Evolutionary conservation across 208 protist genomes (phyloP).

Genomic region (Endotrypanum monterogeii): DNA sequence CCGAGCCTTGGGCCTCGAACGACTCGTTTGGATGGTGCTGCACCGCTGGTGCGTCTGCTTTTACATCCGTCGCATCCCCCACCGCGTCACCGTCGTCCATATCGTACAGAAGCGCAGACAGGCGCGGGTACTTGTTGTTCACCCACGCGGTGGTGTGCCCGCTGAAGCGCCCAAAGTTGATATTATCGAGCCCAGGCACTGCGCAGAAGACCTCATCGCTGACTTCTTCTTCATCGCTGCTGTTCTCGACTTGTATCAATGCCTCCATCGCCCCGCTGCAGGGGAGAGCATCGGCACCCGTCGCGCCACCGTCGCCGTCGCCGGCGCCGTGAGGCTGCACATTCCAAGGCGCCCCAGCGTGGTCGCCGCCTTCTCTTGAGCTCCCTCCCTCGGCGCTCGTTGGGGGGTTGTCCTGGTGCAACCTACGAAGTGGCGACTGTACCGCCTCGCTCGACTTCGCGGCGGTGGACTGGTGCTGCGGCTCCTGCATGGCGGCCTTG

Average conservation of each 20-base stretch:
- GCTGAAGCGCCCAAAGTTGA: conserved; percentile 85
- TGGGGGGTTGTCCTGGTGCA: conserved; percentile 13
- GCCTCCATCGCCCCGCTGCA: background rate
- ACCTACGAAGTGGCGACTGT: conserved; percentile 15
- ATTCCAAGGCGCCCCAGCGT: background rate
- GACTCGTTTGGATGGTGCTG: background rate
- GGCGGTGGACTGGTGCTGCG: background rate
- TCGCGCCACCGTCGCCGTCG: background rate
- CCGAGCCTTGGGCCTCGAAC: background rate
- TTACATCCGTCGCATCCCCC: conserved; percentile 1
- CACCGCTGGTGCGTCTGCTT: background rate
- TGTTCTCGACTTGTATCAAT: background rate
- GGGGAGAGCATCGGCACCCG: background rate
- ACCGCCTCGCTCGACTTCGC: background rate
- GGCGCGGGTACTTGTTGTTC: conserved; percentile 54
- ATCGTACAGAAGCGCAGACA: conserved; percentile 65
- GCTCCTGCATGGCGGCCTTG: background rate
- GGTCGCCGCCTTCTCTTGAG: background rate
- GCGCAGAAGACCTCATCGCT: conserved; percentile 79
- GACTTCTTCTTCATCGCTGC: conserved; percentile 30
- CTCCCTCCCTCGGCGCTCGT: conserved; percentile 9
- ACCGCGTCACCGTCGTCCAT: conserved; percentile 14
- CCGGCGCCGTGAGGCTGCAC: background rate
- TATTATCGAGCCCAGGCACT: conserved; percentile 80
- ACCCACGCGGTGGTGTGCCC: conserved; percentile 66